Evolutionary conservation across 176 grass and related monocot species (phyloP).

Genomic region (Triticum turgidum): DNA sequence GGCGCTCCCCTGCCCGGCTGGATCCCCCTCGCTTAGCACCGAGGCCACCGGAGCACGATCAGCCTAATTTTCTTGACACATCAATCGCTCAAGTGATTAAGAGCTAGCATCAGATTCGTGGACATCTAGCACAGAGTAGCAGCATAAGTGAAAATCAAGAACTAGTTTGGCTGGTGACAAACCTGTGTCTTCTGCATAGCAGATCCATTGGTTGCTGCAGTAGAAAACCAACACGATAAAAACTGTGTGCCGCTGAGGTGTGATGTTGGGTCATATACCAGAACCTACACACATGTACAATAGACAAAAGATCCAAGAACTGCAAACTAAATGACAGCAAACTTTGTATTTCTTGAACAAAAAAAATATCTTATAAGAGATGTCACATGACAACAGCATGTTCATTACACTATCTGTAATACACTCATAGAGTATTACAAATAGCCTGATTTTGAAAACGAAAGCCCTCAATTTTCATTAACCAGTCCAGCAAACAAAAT

Average conservation of each 20-base stretch:
- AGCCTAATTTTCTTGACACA: too few relatives aligned
- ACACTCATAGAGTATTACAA: neutral
- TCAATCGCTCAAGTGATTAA: too few relatives aligned
- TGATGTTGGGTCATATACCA: slow-evolving; percentile 32
- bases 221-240: slow-evolving; percentile 47
- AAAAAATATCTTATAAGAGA: too few relatives aligned
- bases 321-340: too few relatives aligned
- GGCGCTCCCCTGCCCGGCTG: too few relatives aligned
- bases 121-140: neutral
- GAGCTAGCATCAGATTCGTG: neutral
- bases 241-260: slow-evolving; percentile 16
- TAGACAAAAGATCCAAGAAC: too few relatives aligned
- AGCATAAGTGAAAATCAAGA: slow-evolving; percentile 21
- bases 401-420: too few relatives aligned
- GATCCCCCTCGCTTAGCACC: too few relatives aligned
- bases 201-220: slow-evolving; percentile 26
- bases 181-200: slow-evolving; percentile 34
- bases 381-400: too few relatives aligned
- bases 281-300: slow-evolving; percentile 14
- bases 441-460: neutral
- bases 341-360: too few relatives aligned
- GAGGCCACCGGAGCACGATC: too few relatives aligned
- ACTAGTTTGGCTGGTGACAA: neutral
- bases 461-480: neutral
- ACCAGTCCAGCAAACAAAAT: neutral